A percentile compares a stretch with the other conserved stretches of the same genome.
Conservation (phyloP, 1,139 yeast genomes). For the Sugiyamaella sp. region DNA sequence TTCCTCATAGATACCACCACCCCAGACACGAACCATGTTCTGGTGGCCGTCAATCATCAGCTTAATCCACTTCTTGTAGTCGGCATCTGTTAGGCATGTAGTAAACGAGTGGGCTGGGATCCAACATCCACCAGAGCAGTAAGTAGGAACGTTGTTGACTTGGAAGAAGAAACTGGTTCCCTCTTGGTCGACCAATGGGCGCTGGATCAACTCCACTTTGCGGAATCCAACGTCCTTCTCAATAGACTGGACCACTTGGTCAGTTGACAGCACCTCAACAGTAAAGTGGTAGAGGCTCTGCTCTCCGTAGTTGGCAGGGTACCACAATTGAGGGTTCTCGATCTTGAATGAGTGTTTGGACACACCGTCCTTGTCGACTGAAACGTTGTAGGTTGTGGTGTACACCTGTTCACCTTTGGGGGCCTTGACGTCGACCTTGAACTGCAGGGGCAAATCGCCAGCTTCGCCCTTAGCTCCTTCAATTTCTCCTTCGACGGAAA, state of each 20-base stretch:
- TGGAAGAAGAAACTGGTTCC: constrained; percentile 50
- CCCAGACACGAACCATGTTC: constrained; percentile 54
- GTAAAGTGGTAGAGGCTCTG: constrained; percentile 42
- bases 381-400: constrained; percentile 10
- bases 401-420: constrained; percentile 26
- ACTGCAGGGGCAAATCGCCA: constrained; percentile 15
- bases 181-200: constrained; percentile 38
- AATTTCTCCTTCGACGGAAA: constrained; percentile 28
- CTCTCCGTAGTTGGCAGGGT: constrained; percentile 47
- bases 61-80: constrained; percentile 45
- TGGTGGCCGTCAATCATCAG: constrained; percentile 47
- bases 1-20: constrained; percentile 52
- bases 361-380: constrained; percentile 14
- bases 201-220: constrained; percentile 47
- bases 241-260: constrained; percentile 22
- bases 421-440: constrained; percentile 25
- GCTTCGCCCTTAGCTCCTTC: constrained; percentile 17
- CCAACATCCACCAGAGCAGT: constrained; percentile 51
- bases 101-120: constrained; percentile 52
- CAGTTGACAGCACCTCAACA: constrained; percentile 30
- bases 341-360: constrained; percentile 24
- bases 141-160: constrained; percentile 47
- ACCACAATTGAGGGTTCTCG: constrained; percentile 46
- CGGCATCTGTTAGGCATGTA: constrained; percentile 41
- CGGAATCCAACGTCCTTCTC: constrained; percentile 43